Conservation (phyloP, 2,329 filamentous ascomycete species). For the Boeremia exigua region DNA sequence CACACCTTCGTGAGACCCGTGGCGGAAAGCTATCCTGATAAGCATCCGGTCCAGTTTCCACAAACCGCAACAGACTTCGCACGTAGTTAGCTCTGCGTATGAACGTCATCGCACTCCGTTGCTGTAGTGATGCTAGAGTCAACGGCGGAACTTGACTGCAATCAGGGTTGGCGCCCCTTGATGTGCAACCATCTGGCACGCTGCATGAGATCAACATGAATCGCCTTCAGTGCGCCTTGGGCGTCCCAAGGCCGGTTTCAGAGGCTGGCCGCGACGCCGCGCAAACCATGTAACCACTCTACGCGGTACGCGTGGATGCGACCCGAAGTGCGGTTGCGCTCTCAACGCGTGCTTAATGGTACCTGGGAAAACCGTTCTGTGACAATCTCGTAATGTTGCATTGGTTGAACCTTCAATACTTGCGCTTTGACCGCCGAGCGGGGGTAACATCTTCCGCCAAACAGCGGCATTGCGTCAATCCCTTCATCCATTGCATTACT, state of each 20-base stretch:
- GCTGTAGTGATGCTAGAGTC: conserved; percentile 4
- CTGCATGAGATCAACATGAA: conserved; percentile 21
- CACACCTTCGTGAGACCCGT: conserved; percentile 11
- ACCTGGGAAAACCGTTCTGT: conserved; percentile 18
- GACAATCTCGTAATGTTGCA: conserved; percentile 28
- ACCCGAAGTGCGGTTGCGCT: conserved; percentile 1
- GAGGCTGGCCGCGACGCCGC: conserved; percentile 6
- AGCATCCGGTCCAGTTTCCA: conserved; percentile 9
- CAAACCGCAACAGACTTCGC: conserved; percentile 5
- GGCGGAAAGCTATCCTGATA: conserved; percentile 7
- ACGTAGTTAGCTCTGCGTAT: background rate
- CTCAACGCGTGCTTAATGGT: conserved; percentile 13
- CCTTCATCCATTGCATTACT: conserved; percentile 26
- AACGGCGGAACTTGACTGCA: conserved; percentile 1
- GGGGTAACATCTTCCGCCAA: conserved; percentile 26
- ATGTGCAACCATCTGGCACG: background rate
- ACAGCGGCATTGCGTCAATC: conserved; percentile 29
- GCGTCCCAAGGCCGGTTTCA: conserved; percentile 16
- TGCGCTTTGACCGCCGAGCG: conserved; percentile 29
- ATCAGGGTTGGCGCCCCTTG: conserved; percentile 7
- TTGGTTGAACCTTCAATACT: conserved; percentile 23
- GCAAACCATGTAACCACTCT: conserved; percentile 12
- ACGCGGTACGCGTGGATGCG: conserved; percentile 17
- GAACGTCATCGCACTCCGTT: conserved; percentile 14
- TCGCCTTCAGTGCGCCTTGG: conserved; percentile 10